These are phyloP conservation scores for Xylaria sp. DNA, from an alignment of 2,329 filamentous ascomycete species.

Conservation along the genomic window DNA sequence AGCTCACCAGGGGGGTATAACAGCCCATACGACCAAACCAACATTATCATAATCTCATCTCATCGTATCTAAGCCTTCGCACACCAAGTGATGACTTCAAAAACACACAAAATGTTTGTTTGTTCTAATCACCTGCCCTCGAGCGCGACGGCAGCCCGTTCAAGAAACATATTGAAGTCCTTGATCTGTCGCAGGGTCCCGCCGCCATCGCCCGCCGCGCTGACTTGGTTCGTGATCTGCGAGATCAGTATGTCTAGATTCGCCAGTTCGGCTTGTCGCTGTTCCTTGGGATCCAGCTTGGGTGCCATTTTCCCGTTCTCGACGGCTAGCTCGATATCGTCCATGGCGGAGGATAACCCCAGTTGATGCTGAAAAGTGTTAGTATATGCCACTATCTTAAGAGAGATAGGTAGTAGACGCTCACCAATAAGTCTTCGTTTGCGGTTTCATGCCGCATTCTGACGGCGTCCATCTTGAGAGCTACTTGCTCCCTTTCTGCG, in stretches of 20 bases:
- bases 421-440: slow-evolving; percentile 57
- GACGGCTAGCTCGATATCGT: slow-evolving; percentile 65
- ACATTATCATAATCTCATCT: slow-evolving; percentile 19
- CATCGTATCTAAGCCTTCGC: slow-evolving; percentile 1
- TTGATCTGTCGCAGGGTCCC: slow-evolving; percentile 62
- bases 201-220: slow-evolving; percentile 54
- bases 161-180: slow-evolving; percentile 68
- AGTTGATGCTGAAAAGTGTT: slow-evolving; percentile 53
- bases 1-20: not conserved
- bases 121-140: slow-evolving; percentile 46
- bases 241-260: slow-evolving; percentile 64
- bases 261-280: slow-evolving; percentile 57
- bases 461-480: slow-evolving; percentile 67
- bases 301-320: slow-evolving; percentile 57
- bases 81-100: not conserved
- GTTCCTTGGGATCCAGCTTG: slow-evolving; percentile 51
- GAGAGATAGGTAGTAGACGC: slow-evolving; percentile 28
- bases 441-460: slow-evolving; percentile 63
- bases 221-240: slow-evolving; percentile 60
- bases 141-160: slow-evolving; percentile 62
- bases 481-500: slow-evolving; percentile 65
- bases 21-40: not conserved
- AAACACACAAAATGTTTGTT: too few species aligned
- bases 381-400: not conserved
- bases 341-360: slow-evolving; percentile 62